Evolutionary conservation across 176 grass and related monocot species (phyloP), one percentile per base, ranked within the genome.

Genomic region (Oryza punctata): DNA sequence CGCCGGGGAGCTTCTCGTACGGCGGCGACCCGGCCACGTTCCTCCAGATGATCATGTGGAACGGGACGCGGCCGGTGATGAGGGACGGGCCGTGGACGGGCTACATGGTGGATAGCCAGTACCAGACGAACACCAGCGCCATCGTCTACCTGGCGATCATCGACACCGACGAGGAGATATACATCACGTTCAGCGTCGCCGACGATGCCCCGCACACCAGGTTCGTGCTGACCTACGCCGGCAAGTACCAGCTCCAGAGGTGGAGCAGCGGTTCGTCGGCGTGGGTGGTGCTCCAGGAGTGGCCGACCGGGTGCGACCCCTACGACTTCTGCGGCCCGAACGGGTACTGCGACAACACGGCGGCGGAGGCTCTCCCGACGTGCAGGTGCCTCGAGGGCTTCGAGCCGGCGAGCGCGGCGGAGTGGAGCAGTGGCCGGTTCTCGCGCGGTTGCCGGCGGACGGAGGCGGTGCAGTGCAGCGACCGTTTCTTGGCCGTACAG

Each of bases 341-440:
- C 69, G 84, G 77, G 0, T 78, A 85, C 71, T 93, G 91, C 64
- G 76, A 87, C 79, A 3, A 5, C 65, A 81, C 33, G 33, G 33
- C 71, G 35, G 44, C 44, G 32, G 13, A 5, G 46, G 57, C 18
- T 1, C 60, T 0, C 67, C 47, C 81, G 30, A 12, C 89, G 25
- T 93, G 91, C 75, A 69, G 9, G 26, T 93, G 91, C 54, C 79
- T 85, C 13, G 29, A 65, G 2, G 88, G 91, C 0, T 93, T 90
- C 75, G 66, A 87, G 33, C 79, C 85, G 66, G 19, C 65, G 32
- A 75, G 50, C 50, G 16, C 85, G 13, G 10, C 0, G 16, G 82
- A 84, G 30, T 84, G 82, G 82, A n/a, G 3, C 61, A 12, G 2
- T 0, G 63, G 70, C 43, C 1, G 30, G 45, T 76, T 75, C 29